Base-by-base conservation (phyloP, 176 grass and related monocot genomes). In the Ananas comosus region DNA sequence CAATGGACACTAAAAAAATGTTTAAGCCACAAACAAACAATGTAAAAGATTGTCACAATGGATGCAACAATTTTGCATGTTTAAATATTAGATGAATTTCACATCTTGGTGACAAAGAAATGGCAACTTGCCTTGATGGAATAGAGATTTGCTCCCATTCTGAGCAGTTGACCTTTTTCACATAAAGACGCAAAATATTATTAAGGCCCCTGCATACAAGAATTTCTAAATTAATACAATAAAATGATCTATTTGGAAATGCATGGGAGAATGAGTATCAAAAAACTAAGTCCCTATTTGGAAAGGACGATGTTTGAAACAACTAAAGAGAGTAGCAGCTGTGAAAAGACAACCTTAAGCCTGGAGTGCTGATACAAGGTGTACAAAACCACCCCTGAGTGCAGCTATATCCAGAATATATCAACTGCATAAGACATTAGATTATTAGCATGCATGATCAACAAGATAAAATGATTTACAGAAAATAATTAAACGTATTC, bases 361-460 rank as follows among this genome's bases (percentile, higher is more conserved):
- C 76, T 74, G 94, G 87, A 80, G 81, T 80, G 51, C 79, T 82
- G 63, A 79, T 77, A 68, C 94, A 99, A 76, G 94, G 94, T 66
- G 94, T 93, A 82, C 91, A 86, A 49, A 99, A 99, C 94, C 94
- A 99, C 28, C 94, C 94, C 66, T 99, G 94, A 4, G 84, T 91
- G 67, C 94, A 99, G 78, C 89, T 84, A 85, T 86, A 93, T 72
- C 84, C 82, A 67, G 94, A 77, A 86, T 99, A 99, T 81, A 99
- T 99, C 72, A 99, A 76, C 94, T 99, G 85, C 9, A 22, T 27
- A 48, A 54, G 17, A 10, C n/a, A 61, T 19, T 10, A 61, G 21
- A 70, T 9, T 9, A 10, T 61, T 19, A 61, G 16, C 56, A 2
- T 61, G 17, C 56, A 61, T 61, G 21, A 18, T 19, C 56, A 61